phyloP scores from a whole-genome alignment of 129 eudicot species.

The Daucus carota region DNA sequence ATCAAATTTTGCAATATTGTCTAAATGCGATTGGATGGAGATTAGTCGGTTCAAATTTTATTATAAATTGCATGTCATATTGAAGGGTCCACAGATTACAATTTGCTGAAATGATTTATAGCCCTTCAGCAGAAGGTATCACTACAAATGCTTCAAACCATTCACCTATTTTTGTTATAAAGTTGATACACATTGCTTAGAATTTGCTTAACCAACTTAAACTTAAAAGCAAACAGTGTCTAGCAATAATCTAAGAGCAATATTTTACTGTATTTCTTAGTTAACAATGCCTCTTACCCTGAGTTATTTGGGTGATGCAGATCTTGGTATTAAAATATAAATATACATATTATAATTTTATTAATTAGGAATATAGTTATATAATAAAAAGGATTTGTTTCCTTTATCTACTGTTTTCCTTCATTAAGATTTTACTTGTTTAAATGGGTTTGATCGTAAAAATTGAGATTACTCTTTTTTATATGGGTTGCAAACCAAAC shows the following conservation, averaged over 20 bases:
- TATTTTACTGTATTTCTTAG: not conserved
- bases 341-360: no score
- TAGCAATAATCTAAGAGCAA: not conserved
- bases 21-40: not conserved
- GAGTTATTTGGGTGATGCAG: not conserved
- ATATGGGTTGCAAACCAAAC: not conserved
- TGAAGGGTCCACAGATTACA: not conserved
- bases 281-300: not conserved
- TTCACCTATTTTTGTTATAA: not conserved
- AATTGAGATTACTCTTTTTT: no score
- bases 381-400: not conserved
- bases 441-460: not conserved
- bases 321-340: not conserved
- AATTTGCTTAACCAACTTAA: no score
- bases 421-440: not conserved
- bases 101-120: not conserved
- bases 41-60: not conserved
- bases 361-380: no score
- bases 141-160: not conserved
- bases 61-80: not conserved
- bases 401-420: not conserved
- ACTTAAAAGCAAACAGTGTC: no score
- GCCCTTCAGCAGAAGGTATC: not conserved
- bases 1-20: not conserved
- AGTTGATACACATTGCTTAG: no score